Conservation (phyloP, 108 stramenopile species). For the Stephanodiscus minutulus region DNA sequence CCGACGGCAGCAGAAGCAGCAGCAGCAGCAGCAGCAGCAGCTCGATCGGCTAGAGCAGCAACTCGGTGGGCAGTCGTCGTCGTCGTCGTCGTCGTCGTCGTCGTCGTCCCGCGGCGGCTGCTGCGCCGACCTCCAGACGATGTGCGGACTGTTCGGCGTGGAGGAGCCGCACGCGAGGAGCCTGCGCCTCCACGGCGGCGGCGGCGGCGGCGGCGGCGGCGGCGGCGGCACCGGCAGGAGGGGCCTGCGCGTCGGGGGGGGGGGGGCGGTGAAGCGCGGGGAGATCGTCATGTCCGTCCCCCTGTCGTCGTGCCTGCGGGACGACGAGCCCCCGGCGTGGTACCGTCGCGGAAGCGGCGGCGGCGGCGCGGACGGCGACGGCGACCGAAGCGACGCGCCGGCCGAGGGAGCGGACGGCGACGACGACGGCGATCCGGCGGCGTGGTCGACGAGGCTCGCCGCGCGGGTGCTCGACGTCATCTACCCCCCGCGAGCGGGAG, state of each 20-base stretch:
- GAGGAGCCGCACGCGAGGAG: conserved; percentile 2
- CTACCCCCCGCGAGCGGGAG: neutral
- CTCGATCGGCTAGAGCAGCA: too few relatives aligned
- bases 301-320: conserved; percentile 61
- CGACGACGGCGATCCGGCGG: conserved; percentile 21
- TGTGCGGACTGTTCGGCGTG: conserved; percentile 17
- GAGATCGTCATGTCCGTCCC: conserved; percentile 65
- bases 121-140: neutral
- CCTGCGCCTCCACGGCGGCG: neutral
- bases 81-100: neutral
- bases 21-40: conserved; percentile 2
- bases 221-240: conserved; percentile 34
- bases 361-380: neutral
- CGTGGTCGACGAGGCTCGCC: conserved; percentile 79
- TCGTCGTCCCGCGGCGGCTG: too few relatives aligned
- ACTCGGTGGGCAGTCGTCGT: neutral
- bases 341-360: conserved; percentile 15
- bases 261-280: conserved; percentile 34
- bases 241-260: conserved; percentile 51
- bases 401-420: too few relatives aligned
- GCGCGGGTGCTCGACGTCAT: conserved; percentile 53
- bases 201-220: neutral
- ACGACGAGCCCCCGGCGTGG: conserved; percentile 64
- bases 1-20: neutral
- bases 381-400: too few relatives aligned